A percentile compares a stretch with the other conserved stretches of the same genome.
Evolutionary conservation across 1,139 yeast genomes (phyloP).

Genomic region (Geotrichum histeridarum): DNA sequence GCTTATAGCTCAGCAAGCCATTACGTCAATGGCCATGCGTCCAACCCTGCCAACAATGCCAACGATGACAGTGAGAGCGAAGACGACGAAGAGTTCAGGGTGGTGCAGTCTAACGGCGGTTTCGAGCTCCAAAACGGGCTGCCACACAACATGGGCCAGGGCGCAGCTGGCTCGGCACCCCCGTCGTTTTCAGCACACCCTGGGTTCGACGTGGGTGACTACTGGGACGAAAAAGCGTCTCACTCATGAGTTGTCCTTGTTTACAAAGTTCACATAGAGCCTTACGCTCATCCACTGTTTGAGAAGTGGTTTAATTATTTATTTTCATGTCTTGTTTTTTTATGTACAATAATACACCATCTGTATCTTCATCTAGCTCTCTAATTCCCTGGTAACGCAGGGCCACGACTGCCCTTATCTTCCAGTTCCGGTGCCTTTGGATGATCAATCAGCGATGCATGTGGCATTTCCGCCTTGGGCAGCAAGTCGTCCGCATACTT

Average conservation of each 20-base stretch:
- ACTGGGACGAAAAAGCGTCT: slow-evolving; percentile 31
- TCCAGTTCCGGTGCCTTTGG: slow-evolving; percentile 17
- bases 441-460: slow-evolving; percentile 31
- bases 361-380: background rate
- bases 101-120: slow-evolving; percentile 5
- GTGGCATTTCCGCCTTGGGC: slow-evolving; percentile 25
- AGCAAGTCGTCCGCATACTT: slow-evolving; percentile 30
- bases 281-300: too few species aligned
- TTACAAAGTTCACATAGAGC: too few species aligned
- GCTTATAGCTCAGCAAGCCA: background rate
- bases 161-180: too few species aligned
- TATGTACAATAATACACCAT: background rate
- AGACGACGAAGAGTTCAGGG: slow-evolving; percentile 11
- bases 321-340: background rate
- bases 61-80: slow-evolving; percentile 15
- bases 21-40: background rate
- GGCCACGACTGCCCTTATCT: background rate
- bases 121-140: background rate
- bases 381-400: slow-evolving; percentile 1
- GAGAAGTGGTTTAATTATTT: background rate
- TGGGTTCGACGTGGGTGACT: slow-evolving; percentile 34
- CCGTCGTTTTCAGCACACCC: slow-evolving; percentile 26
- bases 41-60: background rate
- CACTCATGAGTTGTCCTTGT: too few species aligned
- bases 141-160: background rate